These are phyloP conservation scores for Zymoseptoria crescenta DNA, from an alignment of 2,329 filamentous ascomycete species.

Conservation along the genomic window DNA sequence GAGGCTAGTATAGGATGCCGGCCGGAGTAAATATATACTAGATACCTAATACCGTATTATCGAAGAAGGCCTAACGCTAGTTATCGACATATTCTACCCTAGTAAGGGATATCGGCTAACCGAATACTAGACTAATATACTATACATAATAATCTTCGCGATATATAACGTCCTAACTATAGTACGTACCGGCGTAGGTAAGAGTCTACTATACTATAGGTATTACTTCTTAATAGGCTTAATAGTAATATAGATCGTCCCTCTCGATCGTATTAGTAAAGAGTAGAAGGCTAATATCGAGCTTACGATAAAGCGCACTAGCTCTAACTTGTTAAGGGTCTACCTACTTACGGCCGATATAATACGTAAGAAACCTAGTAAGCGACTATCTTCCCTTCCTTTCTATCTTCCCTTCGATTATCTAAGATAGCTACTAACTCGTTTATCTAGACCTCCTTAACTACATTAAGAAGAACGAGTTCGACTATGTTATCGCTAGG, in stretches of 20 bases:
- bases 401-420: too few species aligned
- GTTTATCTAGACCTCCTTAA: neutral
- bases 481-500: too few species aligned
- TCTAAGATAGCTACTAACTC: too few species aligned
- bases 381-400: too few species aligned
- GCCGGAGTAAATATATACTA: neutral
- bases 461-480: neutral
- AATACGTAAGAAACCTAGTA: neutral
- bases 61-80: neutral
- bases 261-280: neutral
- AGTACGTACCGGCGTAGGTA: neutral
- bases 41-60: neutral
- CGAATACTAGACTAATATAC: neutral
- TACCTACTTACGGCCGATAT: neutral
- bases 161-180: neutral
- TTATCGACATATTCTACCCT: neutral
- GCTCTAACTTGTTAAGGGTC: neutral
- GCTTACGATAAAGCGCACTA: neutral
- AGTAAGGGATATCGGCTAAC: neutral
- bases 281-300: neutral
- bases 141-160: neutral
- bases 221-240: neutral
- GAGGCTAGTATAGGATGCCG: neutral
- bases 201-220: neutral
- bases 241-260: neutral